Evolutionary conservation across 495 filamentous ascomycete species (phyloP).

Genomic region (Penicillium angulare): DNA sequence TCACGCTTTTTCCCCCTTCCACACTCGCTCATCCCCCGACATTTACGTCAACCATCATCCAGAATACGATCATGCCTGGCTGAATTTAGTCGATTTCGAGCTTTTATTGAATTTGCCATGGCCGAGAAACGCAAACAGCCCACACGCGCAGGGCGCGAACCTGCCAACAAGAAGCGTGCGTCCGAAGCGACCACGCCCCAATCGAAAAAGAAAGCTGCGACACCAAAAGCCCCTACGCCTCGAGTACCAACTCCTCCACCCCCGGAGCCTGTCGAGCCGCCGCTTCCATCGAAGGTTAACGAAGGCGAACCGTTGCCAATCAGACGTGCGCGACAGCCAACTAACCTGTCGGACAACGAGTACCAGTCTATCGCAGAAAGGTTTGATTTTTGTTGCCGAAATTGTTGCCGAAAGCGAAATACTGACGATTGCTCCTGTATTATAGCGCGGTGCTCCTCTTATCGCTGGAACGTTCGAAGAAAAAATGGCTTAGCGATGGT

Average conservation of each 20-base stretch:
- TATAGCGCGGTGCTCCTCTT: constrained; percentile 77
- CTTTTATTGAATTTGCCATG: constrained; percentile 23
- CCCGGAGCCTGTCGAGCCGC: constrained; percentile 46
- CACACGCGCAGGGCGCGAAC: constrained; percentile 47
- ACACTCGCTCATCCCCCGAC: neutral
- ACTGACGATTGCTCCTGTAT: constrained; percentile 11
- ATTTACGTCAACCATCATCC: neutral
- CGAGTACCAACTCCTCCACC: constrained; percentile 25
- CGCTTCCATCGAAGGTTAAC: constrained; percentile 61
- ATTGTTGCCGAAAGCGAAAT: constrained; percentile 3
- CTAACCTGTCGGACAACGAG: constrained; percentile 60
- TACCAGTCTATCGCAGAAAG: constrained; percentile 86
- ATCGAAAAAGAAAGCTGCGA: constrained; percentile 35
- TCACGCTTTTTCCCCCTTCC: constrained; percentile 25
- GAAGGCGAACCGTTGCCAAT: constrained; percentile 74
- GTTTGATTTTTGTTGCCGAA: constrained; percentile 36
- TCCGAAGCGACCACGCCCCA: constrained; percentile 39
- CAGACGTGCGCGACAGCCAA: constrained; percentile 64
- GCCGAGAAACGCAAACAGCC: constrained; percentile 48
- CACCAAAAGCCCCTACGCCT: constrained; percentile 42
- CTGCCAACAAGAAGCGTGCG: constrained; percentile 45
- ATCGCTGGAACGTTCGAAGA: constrained; percentile 79
- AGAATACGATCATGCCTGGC: constrained; percentile 3
- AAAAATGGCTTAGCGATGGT: constrained; percentile 84
- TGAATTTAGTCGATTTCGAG: neutral